Evolutionary conservation across 495 filamentous ascomycete genomes (phyloP).

Genomic region (Podospora sp.): DNA sequence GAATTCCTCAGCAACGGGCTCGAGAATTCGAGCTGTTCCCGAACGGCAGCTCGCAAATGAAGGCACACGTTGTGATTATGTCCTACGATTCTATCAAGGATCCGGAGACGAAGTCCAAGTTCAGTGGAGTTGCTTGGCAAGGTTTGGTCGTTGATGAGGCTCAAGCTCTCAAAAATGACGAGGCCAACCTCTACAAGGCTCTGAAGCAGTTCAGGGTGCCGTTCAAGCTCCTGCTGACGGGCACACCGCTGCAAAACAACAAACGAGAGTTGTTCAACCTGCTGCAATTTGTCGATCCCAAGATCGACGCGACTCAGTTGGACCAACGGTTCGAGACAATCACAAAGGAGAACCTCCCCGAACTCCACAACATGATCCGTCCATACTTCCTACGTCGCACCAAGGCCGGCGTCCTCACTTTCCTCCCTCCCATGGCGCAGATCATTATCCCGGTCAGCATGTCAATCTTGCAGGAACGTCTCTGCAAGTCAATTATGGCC

Average conservation of each 20-base stretch:
- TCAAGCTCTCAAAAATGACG: slow-evolving; percentile 93
- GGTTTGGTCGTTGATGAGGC: slow-evolving; percentile 95
- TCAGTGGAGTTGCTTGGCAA: slow-evolving; percentile 75
- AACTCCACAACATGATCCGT: slow-evolving; percentile 82
- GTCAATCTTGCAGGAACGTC: slow-evolving; percentile 87
- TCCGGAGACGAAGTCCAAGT: slow-evolving; percentile 61
- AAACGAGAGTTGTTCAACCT: slow-evolving; percentile 92
- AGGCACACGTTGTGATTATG: slow-evolving; percentile 90
- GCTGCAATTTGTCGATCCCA: slow-evolving; percentile 81
- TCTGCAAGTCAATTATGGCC: slow-evolving; percentile 90
- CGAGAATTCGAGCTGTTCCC: slow-evolving; percentile 84
- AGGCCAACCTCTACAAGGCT: slow-evolving; percentile 74
- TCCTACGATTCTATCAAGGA: slow-evolving; percentile 87
- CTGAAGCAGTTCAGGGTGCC: slow-evolving; percentile 71
- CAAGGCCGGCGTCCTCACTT: slow-evolving; percentile 84
- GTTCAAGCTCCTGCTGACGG: slow-evolving; percentile 84
- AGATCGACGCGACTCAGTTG: slow-evolving; percentile 66
- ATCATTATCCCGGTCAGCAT: slow-evolving; percentile 93
- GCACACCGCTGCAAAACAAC: slow-evolving; percentile 94
- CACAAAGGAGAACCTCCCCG: slow-evolving; percentile 74
- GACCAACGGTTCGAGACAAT: slow-evolving; percentile 76
- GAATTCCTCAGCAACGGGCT: slow-evolving; percentile 67
- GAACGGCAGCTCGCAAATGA: slow-evolving; percentile 54
- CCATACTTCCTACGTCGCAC: slow-evolving; percentile 75
- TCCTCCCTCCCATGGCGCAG: slow-evolving; percentile 89